phyloP scores from a whole-genome alignment of 208 protist species.

The Angomonas desouzai region DNA sequence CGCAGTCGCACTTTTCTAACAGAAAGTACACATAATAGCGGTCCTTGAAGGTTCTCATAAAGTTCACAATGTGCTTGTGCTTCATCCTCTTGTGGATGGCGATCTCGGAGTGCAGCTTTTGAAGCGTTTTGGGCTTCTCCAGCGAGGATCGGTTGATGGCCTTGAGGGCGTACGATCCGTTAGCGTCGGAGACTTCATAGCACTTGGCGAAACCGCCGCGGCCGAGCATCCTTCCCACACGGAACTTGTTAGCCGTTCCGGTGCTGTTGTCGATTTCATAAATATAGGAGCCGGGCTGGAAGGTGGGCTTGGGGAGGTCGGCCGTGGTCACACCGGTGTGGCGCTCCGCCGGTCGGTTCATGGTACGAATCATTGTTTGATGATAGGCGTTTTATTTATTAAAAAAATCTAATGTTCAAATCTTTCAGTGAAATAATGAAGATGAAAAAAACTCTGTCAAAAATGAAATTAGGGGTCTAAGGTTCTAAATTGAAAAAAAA shows the following conservation, averaged over 20 bases:
- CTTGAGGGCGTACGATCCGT: conserved; percentile 92
- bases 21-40: conserved; percentile 97
- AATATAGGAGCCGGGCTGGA: conserved; percentile 39
- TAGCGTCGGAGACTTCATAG: conserved; percentile 89
- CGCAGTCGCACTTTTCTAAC: conserved; percentile 96
- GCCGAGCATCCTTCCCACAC: conserved; percentile 59
- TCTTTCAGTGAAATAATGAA: conserved; percentile 1
- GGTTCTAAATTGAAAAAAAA: conserved; percentile 5
- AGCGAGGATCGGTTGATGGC: conserved; percentile 90
- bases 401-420: background rate
- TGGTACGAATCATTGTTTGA: conserved; percentile 12
- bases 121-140: conserved; percentile 90
- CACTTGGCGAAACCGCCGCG: conserved; percentile 97
- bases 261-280: conserved; percentile 44
- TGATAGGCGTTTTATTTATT: too few species aligned
- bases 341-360: conserved; percentile 8
- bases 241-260: conserved; percentile 46
- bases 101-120: conserved; percentile 97
- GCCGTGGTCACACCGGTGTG: conserved; percentile 14
- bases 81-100: conserved; percentile 94
- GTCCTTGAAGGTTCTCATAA: conserved; percentile 97
- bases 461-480: conserved; percentile 6
- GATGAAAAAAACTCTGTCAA: conserved; percentile 13
- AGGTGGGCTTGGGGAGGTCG: conserved; percentile 37
- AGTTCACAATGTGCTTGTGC: conserved; percentile 97